A percentile compares a stretch with the other conserved stretches of the same genome.
phyloP scores from a whole-genome alignment of 2,329 filamentous ascomycete genomes.

The Talaromyces verruculosus region DNA sequence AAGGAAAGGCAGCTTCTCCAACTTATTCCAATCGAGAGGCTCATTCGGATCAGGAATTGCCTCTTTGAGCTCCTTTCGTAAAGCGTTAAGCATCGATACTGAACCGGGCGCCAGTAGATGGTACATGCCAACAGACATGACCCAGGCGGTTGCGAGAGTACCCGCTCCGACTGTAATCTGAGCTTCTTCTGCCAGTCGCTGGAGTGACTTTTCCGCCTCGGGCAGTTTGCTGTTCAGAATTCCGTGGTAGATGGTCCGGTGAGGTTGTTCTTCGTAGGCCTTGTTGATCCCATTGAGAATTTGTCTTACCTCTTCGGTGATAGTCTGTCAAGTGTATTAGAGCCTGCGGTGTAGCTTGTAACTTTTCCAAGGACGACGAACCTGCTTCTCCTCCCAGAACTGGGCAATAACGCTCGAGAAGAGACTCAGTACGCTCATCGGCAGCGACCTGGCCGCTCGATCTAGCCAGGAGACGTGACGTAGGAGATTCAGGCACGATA shows the following conservation, averaged over 20 bases:
- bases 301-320: neutral
- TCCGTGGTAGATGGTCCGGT: conserved; percentile 8
- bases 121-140: conserved; percentile 5
- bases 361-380: neutral
- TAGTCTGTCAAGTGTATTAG: neutral
- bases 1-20: conserved; percentile 23
- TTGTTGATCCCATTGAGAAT: conserved; percentile 5
- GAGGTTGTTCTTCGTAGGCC: neutral
- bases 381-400: conserved; percentile 3
- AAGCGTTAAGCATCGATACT: neutral
- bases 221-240: conserved; percentile 14
- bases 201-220: conserved; percentile 6
- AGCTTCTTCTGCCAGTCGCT: conserved; percentile 8
- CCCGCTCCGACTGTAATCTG: conserved; percentile 5
- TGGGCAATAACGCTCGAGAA: neutral
- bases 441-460: neutral
- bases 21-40: neutral
- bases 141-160: conserved; percentile 6
- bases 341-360: neutral
- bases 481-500: neutral
- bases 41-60: neutral
- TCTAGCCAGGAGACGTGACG: conserved; percentile 2
- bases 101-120: neutral
- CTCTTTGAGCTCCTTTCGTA: neutral
- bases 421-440: neutral